Percentiles rank a stretch among this genome's conserved stretches.
Conservation (phyloP, 208 protist species). For the Crithidia thermophila region DNA sequence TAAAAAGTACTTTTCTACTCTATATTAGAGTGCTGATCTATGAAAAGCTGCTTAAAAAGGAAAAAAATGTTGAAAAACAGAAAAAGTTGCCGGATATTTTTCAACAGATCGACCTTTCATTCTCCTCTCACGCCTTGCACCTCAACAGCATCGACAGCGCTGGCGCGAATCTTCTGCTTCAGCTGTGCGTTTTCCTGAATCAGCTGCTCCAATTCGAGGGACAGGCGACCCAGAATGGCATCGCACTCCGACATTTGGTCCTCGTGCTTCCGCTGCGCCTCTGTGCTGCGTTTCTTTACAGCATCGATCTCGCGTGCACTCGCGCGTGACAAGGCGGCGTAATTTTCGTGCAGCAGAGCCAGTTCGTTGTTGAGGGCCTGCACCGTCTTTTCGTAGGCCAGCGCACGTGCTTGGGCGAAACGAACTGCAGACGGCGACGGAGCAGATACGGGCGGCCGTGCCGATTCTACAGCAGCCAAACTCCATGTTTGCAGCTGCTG, state of each 20-base stretch:
- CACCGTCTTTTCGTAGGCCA: conserved; percentile 59
- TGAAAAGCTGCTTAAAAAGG: no score
- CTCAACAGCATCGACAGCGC: no score
- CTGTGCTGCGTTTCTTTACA: conserved; percentile 4
- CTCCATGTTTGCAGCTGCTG: neutral
- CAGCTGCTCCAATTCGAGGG: conserved; percentile 66
- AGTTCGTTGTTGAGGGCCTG: conserved; percentile 62
- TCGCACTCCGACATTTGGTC: conserved; percentile 63
- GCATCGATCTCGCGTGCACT: conserved; percentile 12
- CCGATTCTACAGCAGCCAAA: no score
- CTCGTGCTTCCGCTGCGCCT: conserved; percentile 22
- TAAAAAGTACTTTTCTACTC: no score
- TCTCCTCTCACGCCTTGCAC: neutral
- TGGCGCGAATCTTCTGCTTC: conserved; percentile 36
- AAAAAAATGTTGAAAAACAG: neutral
- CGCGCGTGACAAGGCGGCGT: conserved; percentile 21
- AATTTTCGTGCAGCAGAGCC: conserved; percentile 37
- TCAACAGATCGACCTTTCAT: no score
- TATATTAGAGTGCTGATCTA: no score
- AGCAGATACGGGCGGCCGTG: no score
- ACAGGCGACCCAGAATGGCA: conserved; percentile 50
- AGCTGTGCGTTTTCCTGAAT: conserved; percentile 70
- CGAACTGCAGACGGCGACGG: conserved; percentile 3
- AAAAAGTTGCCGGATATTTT: no score
- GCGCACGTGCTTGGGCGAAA: conserved; percentile 27